Evolutionary conservation across 1,139 yeast genomes (phyloP), one percentile per base, ranked within the genome.

Genomic region (Lodderomyces parapsilosis): DNA sequence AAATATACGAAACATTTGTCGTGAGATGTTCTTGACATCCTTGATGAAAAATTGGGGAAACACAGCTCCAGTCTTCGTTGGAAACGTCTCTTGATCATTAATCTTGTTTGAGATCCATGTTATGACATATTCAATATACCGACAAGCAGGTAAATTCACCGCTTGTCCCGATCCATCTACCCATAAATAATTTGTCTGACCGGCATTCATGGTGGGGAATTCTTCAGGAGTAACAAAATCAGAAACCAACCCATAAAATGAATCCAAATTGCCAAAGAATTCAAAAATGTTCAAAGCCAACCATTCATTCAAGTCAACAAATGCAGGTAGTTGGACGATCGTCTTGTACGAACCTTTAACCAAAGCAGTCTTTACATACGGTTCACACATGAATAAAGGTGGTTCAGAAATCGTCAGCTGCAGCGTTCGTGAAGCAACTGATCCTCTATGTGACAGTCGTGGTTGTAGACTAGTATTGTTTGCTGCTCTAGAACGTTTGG

Each of bases 301-400:
- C 99, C 99, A 93, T 62, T 93, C 99, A 41, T 91, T 87, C 49
- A 80, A 76, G 58, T 94, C 98, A 19, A 94, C 98, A 58, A 91
- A 93, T 60, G 88, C 89, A 19, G 99, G 99, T 24, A 89, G 74
- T 60, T 88, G 96, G 1, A 93, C 98, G 51, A 93, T 93, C 1
- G 99, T 91, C 57, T 87, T 90, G 69, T 90, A 94, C 1, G 96
- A 87, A n/a, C 99, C 99, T 58, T 93, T 93, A 27, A 94, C 99
- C 38, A 93, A 71, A 0, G 98, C 96, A 0, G 97, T 88, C 49
- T 91, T 84, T 5, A 91, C 94, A 63, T 87, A 94, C 11, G 98
- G 98, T 53, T 91, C 96, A 59, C 95, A 85, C 55, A 93, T 63
- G 59, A 90, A 93, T 39, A 86, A 71, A 9, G 91, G 95, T 10